Evolutionary conservation across 305 asterid genomes (phyloP), one percentile per base, ranked within the genome.

Genomic region (Vinca major): DNA sequence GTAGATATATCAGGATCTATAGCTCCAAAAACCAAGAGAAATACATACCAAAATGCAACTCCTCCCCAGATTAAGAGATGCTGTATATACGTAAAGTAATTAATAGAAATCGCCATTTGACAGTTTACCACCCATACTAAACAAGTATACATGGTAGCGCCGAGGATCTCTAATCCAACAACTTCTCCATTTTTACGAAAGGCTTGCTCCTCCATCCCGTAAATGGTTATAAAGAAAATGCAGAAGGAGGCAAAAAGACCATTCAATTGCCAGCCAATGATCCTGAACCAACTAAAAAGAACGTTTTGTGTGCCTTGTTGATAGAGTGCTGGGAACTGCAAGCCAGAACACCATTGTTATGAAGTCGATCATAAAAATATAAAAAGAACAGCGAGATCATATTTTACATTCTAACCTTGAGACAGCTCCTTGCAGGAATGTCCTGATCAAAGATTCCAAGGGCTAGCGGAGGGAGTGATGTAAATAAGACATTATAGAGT

Each of bases 51-150:
- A 14, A 78, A 63, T 4, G 77, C 81, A 20, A 87, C 73, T 19
- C 93, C 84, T 3, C 90, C 90, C 93, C 93, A 87, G 9, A 87
- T 76, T 13, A 87, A 77, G 13, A 87, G 16, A 81, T 87, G 93
- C 45, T 87, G 93, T 68, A 85, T 80, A 81, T 84, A 85, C 1
- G 93, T 87, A 78, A 81, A 87, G 76, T 87, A 89, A 79, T 82
- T 78, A 80, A 87, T 83, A 1, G 89, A 75, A 41, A 87, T 74
- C 3, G 86, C 90, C 11, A 87, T 87, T 74, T 87, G 93, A 79
- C 85, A 80, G 65, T 85, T 87, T 63, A 87, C 94, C 3, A 86
- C 89, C 91, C 94, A 87, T 17, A 87, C 80, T 33, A 85, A 71
- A 79, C 89, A 73, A 1, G 91, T 87, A 80, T 82, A 87, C 91